Base-by-base conservation (phyloP, 1,284 basidiomycete genomes). In the Apiotrichum akiyoshidainum region DNA sequence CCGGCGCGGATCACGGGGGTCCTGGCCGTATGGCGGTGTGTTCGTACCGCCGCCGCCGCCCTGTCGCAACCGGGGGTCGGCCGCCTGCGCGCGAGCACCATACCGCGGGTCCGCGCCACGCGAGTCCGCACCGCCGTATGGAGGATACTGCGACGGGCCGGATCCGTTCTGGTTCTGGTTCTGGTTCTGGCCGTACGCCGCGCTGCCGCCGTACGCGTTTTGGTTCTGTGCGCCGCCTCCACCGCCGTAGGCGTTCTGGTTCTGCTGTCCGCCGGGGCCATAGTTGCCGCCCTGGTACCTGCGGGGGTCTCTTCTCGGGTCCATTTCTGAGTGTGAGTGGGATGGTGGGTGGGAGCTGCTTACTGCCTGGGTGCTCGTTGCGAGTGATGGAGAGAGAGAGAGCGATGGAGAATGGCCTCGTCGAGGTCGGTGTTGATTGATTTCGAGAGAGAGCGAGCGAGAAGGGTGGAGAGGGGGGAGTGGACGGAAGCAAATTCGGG, bases 241-340 rank as follows among this genome's bases (percentile, higher is more conserved):
- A 13, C 34, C 35, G 12, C 37, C 48, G 33, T 50, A 50, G 6
- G 46, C 46, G 33, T 47, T 47, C 46, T 47, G 46, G 37, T 11
- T 16, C 14, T 16, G 12, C 26, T 31, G 26, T n/a, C n/a, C n/a
- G n/a, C n/a, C n/a, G n/a, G n/a, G n/a, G 16, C 46, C 46, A 8
- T n/a, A 8, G 33, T 17, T 11, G 12, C 34, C 34, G 16, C 46
- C 46, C 17, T 47, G 46, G 46, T 47, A 52, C 16, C 58, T 48
- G 37, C 48, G 62, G 10, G 42, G 42, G n/a, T 44, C 42, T 44
- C 42, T 44, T 35, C 62, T 49, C 19, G 62, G 62, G 46, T 63
- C 48, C 48, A 50, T 50, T 9, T 37, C 14, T 37, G 14, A 10
- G 12, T 5, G 37, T 37, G 5, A 3, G 37, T 10, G 5, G 12